Evolutionary conservation across 495 filamentous ascomycete species (phyloP).

Genomic region (Penicillium taxi): DNA sequence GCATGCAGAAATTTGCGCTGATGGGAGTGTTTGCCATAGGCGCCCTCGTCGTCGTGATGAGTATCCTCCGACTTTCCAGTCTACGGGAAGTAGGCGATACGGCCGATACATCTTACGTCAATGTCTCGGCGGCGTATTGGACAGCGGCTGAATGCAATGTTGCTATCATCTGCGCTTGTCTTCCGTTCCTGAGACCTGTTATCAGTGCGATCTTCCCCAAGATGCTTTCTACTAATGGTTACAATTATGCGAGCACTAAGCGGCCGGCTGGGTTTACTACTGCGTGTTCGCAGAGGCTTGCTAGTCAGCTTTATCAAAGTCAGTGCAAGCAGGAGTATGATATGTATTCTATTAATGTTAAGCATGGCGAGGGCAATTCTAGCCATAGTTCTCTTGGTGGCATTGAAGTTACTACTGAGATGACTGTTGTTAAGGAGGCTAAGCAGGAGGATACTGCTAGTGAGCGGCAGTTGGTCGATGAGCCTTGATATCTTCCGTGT

Average conservation of each 20-base stretch:
- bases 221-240: conserved; percentile 43
- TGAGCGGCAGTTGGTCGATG: conserved; percentile 18
- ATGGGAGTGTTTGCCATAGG: conserved; percentile 50
- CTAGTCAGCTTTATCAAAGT: conserved; percentile 17
- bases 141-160: conserved; percentile 79
- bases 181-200: conserved; percentile 80
- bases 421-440: conserved; percentile 23
- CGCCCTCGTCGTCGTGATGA: conserved; percentile 36
- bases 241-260: conserved; percentile 18
- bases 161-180: conserved; percentile 74
- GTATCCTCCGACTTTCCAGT: conserved; percentile 30
- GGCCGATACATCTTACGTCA: conserved; percentile 44
- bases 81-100: conserved; percentile 23
- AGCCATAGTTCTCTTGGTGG: conserved; percentile 13
- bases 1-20: conserved; percentile 43
- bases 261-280: conserved; percentile 7
- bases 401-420: conserved; percentile 33
- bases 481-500: conserved; percentile 16
- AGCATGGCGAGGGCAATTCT: conserved; percentile 12
- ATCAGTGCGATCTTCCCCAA: conserved; percentile 63
- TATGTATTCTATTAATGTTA: conserved; percentile 29
- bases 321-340: conserved; percentile 25
- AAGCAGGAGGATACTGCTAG: conserved; percentile 16
- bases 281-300: conserved; percentile 12
- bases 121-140: conserved; percentile 56